Evolutionary conservation across 345 rosid genomes (phyloP).

Genomic region (Litchi chinensis): DNA sequence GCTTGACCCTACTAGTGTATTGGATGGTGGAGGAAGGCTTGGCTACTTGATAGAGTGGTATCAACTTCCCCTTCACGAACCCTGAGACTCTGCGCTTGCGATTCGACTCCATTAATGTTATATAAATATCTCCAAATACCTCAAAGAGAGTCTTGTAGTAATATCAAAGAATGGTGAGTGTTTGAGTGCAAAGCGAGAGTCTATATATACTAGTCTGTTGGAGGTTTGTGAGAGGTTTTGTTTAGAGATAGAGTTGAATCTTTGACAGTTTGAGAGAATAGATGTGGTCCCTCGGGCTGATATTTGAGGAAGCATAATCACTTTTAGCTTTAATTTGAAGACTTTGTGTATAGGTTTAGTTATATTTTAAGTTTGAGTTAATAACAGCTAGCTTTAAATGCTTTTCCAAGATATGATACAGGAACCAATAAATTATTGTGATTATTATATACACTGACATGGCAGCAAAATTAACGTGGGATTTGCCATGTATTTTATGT

Average conservation of each 20-base stretch:
- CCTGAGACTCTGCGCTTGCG: constrained; percentile 46
- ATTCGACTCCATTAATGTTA: constrained; percentile 35
- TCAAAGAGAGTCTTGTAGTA: neutral
- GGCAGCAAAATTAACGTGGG: neutral
- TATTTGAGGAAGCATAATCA: constrained; percentile 32
- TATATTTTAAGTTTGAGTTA: constrained; percentile 6
- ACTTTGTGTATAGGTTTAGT: too few relatives aligned
- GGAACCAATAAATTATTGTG: neutral
- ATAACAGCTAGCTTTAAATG: neutral
- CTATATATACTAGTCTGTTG: constrained; percentile 32
- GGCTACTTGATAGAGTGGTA: constrained; percentile 40
- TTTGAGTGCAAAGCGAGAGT: neutral
- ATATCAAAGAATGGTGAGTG: constrained; percentile 13
- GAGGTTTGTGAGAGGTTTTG: neutral
- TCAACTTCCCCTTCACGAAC: constrained; percentile 51
- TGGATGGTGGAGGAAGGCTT: constrained; percentile 35
- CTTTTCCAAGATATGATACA: neutral
- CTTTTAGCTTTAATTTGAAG: neutral
- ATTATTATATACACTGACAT: neutral
- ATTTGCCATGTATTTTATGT: neutral
- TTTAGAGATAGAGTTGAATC: constrained; percentile 36
- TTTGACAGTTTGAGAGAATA: neutral
- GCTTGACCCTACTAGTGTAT: constrained; percentile 29
- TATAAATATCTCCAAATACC: constrained; percentile 16
- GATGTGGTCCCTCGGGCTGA: constrained; percentile 37